A percentile compares a stretch with the other conserved stretches of the same genome.
Evolutionary conservation across 768 basidiomycete species (phyloP).

Genomic region (Leucocoprinus sp.): DNA sequence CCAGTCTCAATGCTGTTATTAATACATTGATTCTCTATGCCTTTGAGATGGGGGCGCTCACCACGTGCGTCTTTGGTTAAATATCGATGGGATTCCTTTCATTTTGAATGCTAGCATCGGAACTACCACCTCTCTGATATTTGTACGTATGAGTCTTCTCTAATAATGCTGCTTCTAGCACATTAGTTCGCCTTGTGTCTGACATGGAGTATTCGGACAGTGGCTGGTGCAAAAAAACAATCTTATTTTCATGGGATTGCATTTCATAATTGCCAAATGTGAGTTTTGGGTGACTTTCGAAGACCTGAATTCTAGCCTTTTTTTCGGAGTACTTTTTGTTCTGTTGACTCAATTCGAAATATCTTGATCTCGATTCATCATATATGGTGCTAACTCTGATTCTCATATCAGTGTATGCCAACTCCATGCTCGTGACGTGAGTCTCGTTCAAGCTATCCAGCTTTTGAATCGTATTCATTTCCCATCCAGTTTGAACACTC

Average conservation of each 20-base stretch:
- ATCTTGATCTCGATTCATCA: not conserved
- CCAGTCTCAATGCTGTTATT: constrained; percentile 41
- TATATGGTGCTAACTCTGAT: not conserved
- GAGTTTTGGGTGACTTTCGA: constrained; percentile 7
- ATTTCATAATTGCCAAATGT: constrained; percentile 43
- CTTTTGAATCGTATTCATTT: not conserved
- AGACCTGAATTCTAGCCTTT: not conserved
- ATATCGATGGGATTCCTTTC: not conserved
- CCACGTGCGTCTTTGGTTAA: constrained; percentile 26
- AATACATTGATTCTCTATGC: constrained; percentile 40
- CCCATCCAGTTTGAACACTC: constrained; percentile 14
- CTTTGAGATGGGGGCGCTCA: constrained; percentile 44
- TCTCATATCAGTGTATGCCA: constrained; percentile 34
- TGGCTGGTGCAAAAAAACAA: constrained; percentile 39
- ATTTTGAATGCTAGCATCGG: constrained; percentile 23
- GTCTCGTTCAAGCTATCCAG: not conserved
- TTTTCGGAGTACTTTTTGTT: not conserved
- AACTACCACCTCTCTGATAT: constrained; percentile 40
- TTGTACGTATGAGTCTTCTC: constrained; percentile 26
- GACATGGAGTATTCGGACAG: constrained; percentile 17
- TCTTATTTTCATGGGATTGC: constrained; percentile 39
- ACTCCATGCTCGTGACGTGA: constrained; percentile 31
- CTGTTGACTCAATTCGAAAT: not conserved
- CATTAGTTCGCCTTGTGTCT: not conserved
- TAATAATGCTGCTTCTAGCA: no score